phyloP scores from a whole-genome alignment of 768 basidiomycete genomes.

The Tricholoma sp. region DNA sequence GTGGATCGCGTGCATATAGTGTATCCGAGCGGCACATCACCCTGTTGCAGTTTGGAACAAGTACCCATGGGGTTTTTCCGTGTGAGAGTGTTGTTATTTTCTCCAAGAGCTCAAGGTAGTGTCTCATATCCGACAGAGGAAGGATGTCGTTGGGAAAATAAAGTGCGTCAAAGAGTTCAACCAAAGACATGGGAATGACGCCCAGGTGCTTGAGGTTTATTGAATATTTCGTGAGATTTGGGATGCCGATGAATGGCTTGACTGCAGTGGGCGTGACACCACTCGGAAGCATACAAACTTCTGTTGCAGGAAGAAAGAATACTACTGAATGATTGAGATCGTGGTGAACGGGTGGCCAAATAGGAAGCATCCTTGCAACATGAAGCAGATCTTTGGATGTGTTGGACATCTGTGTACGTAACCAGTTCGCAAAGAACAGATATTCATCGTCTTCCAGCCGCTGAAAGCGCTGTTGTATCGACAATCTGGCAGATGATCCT shows the following conservation, averaged over 20 bases:
- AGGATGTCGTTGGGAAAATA: conserved; percentile 6
- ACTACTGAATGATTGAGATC: not conserved
- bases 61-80: conserved; percentile 10
- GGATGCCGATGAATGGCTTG: not conserved
- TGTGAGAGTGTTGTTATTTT: not conserved
- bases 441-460: conserved; percentile 14
- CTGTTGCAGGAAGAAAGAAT: conserved; percentile 11
- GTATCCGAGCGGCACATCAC: conserved; percentile 19
- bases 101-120: conserved; percentile 3
- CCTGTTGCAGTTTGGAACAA: conserved; percentile 27
- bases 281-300: conserved; percentile 18
- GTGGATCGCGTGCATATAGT: conserved; percentile 29
- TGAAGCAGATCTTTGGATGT: conserved; percentile 4
- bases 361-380: conserved; percentile 26
- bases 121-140: not conserved
- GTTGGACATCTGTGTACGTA: conserved; percentile 13
- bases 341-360: conserved; percentile 22
- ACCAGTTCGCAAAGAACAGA: conserved; percentile 26
- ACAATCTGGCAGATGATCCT: not conserved
- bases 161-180: not conserved
- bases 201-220: not conserved
- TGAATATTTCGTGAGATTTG: not conserved
- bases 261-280: conserved; percentile 8
- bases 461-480: conserved; percentile 6
- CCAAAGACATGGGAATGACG: not conserved